A percentile compares a stretch with the other conserved stretches of the same genome.
These are phyloP conservation scores for Chrysophaeum taylorii DNA, from an alignment of 352 stramenopile species.

Conservation along the genomic window DNA sequence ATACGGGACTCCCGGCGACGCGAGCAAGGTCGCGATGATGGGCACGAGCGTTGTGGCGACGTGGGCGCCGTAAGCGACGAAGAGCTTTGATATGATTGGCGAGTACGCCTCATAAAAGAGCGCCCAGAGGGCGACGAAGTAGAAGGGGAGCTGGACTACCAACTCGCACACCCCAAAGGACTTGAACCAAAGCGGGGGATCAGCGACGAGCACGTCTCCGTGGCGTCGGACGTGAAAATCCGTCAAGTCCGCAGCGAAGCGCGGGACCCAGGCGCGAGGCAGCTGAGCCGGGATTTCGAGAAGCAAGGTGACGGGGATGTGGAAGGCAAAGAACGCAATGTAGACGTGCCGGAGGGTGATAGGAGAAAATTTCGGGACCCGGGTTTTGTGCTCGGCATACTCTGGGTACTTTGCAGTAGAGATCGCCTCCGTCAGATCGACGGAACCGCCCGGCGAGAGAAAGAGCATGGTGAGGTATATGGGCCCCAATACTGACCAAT, in stretches of 20 bases:
- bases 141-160: conserved; percentile 26
- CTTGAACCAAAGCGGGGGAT: conserved; percentile 25
- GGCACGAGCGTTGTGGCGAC: conserved; percentile 24
- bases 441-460: not conserved
- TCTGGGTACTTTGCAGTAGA: not conserved
- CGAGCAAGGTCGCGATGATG: conserved; percentile 20
- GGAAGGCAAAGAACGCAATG: conserved; percentile 16
- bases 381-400: not conserved
- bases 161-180: conserved; percentile 23
- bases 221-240: conserved; percentile 26
- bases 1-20: conserved; percentile 14
- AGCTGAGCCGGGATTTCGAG: conserved; percentile 18
- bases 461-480: not conserved
- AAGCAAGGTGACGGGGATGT: conserved; percentile 20
- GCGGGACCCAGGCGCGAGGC: conserved; percentile 6
- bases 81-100: too few relatives aligned
- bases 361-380: not conserved
- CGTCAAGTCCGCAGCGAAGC: conserved; percentile 1
- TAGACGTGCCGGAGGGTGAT: conserved; percentile 17
- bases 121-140: conserved; percentile 15
- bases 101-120: too few relatives aligned
- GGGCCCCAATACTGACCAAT: conserved; percentile 11
- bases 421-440: not conserved
- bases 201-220: conserved; percentile 25
- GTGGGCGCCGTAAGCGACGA: conserved; percentile 25